Percentiles rank a stretch among this genome's conserved stretches.
Conservation (phyloP, 306 rosid genomes). For the Pterocarpus macrocarpus region DNA sequence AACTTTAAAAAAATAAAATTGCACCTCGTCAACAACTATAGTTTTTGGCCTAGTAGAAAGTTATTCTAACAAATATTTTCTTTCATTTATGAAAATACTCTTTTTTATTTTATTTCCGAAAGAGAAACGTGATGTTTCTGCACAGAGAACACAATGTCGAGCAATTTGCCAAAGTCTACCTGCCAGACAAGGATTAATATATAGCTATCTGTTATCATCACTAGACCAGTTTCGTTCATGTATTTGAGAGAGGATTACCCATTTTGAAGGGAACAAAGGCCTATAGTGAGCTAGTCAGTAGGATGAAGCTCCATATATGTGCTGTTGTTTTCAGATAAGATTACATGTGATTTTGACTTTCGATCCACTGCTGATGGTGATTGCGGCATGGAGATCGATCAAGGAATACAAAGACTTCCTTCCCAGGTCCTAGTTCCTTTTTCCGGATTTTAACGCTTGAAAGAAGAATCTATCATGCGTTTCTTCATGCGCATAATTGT, state of each 20-base stretch:
- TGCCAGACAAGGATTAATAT: not conserved
- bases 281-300: not conserved
- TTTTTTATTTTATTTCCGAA: not conserved
- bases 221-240: slow-evolving; percentile 1
- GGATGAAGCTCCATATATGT: not conserved
- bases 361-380: not conserved
- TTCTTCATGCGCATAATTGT: too few relatives aligned
- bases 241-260: slow-evolving; percentile 1
- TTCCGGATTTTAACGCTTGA: too few relatives aligned
- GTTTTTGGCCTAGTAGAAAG: too few relatives aligned
- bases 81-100: not conserved
- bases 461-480: too few relatives aligned
- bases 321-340: slow-evolving; percentile 22
- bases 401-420: not conserved
- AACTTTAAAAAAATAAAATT: too few relatives aligned
- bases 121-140: slow-evolving; percentile 7
- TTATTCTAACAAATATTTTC: too few relatives aligned
- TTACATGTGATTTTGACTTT: slow-evolving; percentile 22
- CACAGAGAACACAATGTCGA: slow-evolving; percentile 5
- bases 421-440: too few relatives aligned
- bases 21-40: too few relatives aligned
- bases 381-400: not conserved
- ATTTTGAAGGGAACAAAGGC: slow-evolving; percentile 36
- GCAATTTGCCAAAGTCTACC: slow-evolving; percentile 26
- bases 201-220: slow-evolving; percentile 27